Percentiles rank a stretch among this genome's conserved stretches.
Conservation (phyloP, 2,329 filamentous ascomycete species). For the Coniochaeta hoffmannii region DNA sequence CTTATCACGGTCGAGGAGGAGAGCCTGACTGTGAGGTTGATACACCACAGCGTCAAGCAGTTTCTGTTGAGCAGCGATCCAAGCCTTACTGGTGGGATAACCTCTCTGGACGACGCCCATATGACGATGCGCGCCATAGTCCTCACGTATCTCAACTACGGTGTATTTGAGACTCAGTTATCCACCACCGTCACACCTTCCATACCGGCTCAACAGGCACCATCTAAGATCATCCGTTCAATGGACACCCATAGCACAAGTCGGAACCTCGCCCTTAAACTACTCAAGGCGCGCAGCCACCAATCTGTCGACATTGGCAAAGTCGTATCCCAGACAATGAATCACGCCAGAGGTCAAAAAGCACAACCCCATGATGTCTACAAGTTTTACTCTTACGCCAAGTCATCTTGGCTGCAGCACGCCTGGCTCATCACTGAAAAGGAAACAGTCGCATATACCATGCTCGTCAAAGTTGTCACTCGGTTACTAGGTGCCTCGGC, state of each 20-base stretch:
- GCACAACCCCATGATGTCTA: background rate
- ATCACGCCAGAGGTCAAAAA: background rate
- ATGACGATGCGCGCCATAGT: slow-evolving; percentile 16
- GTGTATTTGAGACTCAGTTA: slow-evolving; percentile 14
- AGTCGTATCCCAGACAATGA: background rate
- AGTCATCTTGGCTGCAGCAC: background rate
- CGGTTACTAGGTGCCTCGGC: background rate
- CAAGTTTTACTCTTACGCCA: background rate
- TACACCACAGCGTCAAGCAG: slow-evolving; percentile 28
- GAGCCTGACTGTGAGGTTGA: slow-evolving; percentile 17
- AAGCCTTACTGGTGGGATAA: background rate
- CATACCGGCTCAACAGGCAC: slow-evolving; percentile 11
- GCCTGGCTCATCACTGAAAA: background rate
- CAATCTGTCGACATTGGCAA: slow-evolving; percentile 2
- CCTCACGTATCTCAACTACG: slow-evolving; percentile 21
- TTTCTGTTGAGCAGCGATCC: slow-evolving; percentile 18
- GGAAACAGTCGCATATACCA: background rate
- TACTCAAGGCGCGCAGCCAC: background rate
- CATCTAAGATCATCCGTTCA: slow-evolving; percentile 15
- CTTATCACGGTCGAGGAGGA: slow-evolving; percentile 28
- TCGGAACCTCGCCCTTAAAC: slow-evolving; percentile 9
- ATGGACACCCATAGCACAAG: slow-evolving; percentile 6
- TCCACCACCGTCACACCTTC: slow-evolving; percentile 11
- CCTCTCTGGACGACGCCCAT: slow-evolving; percentile 10
- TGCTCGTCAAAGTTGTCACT: background rate